phyloP scores from a whole-genome alignment of 2,329 filamentous ascomycete genomes.

The Tetracladium maxilliforme region DNA sequence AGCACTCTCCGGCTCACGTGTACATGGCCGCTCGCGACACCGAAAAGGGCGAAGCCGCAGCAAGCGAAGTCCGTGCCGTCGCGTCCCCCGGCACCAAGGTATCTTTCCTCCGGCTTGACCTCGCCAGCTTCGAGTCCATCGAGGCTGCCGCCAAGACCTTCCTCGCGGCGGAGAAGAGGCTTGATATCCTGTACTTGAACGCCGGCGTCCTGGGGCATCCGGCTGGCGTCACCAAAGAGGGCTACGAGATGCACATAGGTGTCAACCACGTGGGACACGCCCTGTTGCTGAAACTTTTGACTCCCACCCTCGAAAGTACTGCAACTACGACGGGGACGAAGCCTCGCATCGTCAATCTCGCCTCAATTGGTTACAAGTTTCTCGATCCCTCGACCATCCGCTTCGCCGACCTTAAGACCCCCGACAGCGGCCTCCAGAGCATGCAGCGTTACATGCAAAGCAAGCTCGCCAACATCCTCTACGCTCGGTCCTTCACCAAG shows the following conservation, averaged over 20 bases:
- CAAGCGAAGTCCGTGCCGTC: conserved; percentile 17
- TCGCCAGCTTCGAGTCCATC: conserved; percentile 24
- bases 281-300: conserved; percentile 5
- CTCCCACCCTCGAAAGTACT: conserved; percentile 6
- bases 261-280: conserved; percentile 7
- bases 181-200: conserved; percentile 27
- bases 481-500: conserved; percentile 21
- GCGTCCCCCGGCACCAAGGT: conserved; percentile 8
- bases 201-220: conserved; percentile 23
- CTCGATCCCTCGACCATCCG: too few relatives aligned
- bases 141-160: conserved; percentile 21
- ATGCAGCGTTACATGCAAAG: conserved; percentile 26
- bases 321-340: too few relatives aligned
- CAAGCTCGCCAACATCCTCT: conserved; percentile 31
- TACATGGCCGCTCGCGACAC: conserved; percentile 21
- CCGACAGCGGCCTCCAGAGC: conserved; percentile 13
- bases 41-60: conserved; percentile 17
- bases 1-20: conserved; percentile 21
- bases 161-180: conserved; percentile 12
- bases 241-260: conserved; percentile 29
- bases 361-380: too few relatives aligned
- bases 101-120: conserved; percentile 22
- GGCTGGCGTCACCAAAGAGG: conserved; percentile 19
- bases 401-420: conserved; percentile 15
- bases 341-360: too few relatives aligned